Base-by-base conservation (phyloP, 2,329 filamentous ascomycete genomes). In the Pyricularia grisea region DNA sequence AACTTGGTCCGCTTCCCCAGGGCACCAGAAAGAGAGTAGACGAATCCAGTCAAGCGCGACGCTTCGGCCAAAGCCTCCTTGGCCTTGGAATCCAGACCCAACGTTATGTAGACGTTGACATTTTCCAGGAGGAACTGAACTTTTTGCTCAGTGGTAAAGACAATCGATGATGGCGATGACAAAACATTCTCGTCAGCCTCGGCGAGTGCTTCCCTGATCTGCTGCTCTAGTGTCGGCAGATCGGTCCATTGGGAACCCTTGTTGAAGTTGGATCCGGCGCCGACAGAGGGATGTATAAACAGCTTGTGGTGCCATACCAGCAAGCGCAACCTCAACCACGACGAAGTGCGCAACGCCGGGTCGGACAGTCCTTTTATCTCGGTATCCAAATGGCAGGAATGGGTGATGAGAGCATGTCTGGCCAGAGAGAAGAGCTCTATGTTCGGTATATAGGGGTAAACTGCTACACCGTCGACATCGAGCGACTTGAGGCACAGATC, bases 361-460 rank as follows among this genome's bases (percentile, higher is more conserved):
- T 68, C 67, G 31, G n/a, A 27, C 11, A 28, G 6, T 28, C 36
- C 65, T 10, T 67, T 67, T 36, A 58, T 27, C 17, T 31, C 65
- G 9, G 36, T 25, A 20, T 30, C 65, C 14, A 67, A 28, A 10
- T 67, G 42, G 12, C 58, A 63, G 60, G 60, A 63, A 14, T 60
- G 50, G n/a, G 23, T 27, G n/a, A 61, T 11, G 68, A 88, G 81
- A 31, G 86, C 77, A 71, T 81, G 81, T 30, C 81, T 79, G 3
- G 94, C 92, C 7, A 97, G 81, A 72, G 88, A 90, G 71, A 98
- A 91, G 0, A 98, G 84, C 76, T 97, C 93, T 17, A 97, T 84
- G 72, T 91, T 86, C 0, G 94, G 93, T 25, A 93, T 93, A 70
- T 97, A 85, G 66, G 90, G 87, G 78, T 98, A 99, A 0, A 92